A percentile compares a stretch with the other conserved stretches of the same genome.
phyloP scores from a whole-genome alignment of 2,329 filamentous ascomycete species.

The Sarocladium brachiariae region DNA sequence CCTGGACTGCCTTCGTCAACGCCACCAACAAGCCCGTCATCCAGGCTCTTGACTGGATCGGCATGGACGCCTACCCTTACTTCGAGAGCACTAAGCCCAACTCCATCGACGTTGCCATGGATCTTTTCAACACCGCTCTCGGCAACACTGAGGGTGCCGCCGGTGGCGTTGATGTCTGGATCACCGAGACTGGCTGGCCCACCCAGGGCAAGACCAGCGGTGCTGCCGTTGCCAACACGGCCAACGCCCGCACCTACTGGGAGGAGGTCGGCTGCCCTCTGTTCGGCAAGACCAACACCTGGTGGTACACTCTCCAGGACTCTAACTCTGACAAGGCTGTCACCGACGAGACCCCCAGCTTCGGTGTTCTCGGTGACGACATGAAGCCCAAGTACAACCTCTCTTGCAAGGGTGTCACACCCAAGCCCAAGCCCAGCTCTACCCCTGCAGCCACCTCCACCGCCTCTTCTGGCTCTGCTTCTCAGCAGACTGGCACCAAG shows the following conservation, averaged over 20 bases:
- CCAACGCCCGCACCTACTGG: slow-evolving; percentile 77
- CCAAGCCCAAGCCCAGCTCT: slow-evolving; percentile 10
- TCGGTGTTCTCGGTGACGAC: slow-evolving; percentile 57
- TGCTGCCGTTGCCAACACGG: slow-evolving; percentile 52
- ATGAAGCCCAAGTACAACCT: slow-evolving; percentile 55
- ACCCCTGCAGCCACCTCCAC: slow-evolving; percentile 1
- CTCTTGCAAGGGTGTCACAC: slow-evolving; percentile 39
- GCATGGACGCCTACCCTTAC: slow-evolving; percentile 81
- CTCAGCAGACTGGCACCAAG: not conserved
- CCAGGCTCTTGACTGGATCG: slow-evolving; percentile 67
- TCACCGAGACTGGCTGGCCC: slow-evolving; percentile 87
- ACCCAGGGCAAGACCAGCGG: slow-evolving; percentile 59
- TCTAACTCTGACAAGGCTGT: slow-evolving; percentile 46
- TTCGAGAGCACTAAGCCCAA: slow-evolving; percentile 67
- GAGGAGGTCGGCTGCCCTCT: slow-evolving; percentile 67
- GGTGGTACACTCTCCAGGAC: slow-evolving; percentile 75
- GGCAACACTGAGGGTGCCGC: slow-evolving; percentile 50
- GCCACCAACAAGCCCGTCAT: slow-evolving; percentile 64
- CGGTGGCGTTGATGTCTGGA: slow-evolving; percentile 67
- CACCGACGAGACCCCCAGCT: slow-evolving; percentile 47
- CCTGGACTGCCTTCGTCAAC: slow-evolving; percentile 77
- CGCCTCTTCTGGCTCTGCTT: not conserved
- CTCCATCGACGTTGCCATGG: slow-evolving; percentile 54
- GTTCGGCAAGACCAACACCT: slow-evolving; percentile 59
- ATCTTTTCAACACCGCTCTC: slow-evolving; percentile 63